Base-by-base conservation (phyloP, 371 early-diverging fungal species). In the Umbelopsis sp. region DNA sequence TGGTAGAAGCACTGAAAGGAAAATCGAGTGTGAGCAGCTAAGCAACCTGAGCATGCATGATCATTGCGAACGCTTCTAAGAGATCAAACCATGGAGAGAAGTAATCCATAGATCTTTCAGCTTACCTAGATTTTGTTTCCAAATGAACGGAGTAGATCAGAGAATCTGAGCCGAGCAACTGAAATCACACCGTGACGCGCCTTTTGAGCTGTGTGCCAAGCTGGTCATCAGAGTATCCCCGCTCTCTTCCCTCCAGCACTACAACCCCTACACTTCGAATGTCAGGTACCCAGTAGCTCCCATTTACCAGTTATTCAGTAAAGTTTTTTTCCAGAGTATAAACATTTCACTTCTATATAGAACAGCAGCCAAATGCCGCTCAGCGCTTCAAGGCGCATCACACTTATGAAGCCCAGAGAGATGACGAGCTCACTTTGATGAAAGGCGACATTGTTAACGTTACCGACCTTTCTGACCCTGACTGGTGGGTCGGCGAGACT, bases 401-500 rank as follows among this genome's bases (percentile, higher is more conserved):
- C 63, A 76, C 76, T 48, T 88, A 85, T 63, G 75, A 69, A 71
- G 80, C 80, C 38, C 63, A 69, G 53, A 76, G 83, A 68, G 80
- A 81, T 20, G 91, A 91, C 74, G 91, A 91, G 73, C 70, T 91
- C 64, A 84, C 81, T 65, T 81, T 91, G 57, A 69, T 77, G 57
- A 76, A 79, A 14, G 86, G 81, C 52, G 90, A 91, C 71, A 65
- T 81, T 53, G 76, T 91, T 45, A 76, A 67, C 2, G 89, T 91
- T 14, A 80, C 79, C 20, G 85, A 87, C 65, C 72, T 74, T 53
- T 79, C 83, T 50, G 85, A 89, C 73, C 76, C 79, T 38, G 79
- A 79, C 69, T 90, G 91, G 91, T 91, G 91, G 91, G 75, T 85
- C 14, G 92, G 93, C 14, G 79, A 80, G 65, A 86, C 78, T 65